Conservation (phyloP, 2,329 filamentous ascomycete genomes). For the Aplosporella prunicola region DNA sequence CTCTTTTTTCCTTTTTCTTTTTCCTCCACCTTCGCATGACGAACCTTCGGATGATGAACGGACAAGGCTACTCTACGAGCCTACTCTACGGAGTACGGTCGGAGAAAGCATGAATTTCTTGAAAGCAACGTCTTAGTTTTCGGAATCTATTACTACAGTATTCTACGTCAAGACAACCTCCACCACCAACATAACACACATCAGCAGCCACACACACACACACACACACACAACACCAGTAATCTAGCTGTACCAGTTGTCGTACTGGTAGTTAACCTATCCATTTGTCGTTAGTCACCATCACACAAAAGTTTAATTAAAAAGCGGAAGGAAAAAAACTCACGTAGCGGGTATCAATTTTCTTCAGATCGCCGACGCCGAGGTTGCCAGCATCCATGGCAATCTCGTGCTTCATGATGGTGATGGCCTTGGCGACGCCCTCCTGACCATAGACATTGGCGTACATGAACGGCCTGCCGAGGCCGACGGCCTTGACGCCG, state of each 20-base stretch:
- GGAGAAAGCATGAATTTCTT: too few species aligned
- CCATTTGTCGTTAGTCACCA: background rate
- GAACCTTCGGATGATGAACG: too few species aligned
- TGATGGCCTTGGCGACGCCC: slow-evolving; percentile 49
- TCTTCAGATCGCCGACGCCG: slow-evolving; percentile 22
- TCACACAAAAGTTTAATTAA: too few species aligned
- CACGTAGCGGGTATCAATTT: slow-evolving; percentile 14
- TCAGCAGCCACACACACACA: too few species aligned
- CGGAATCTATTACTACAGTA: too few species aligned
- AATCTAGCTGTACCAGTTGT: slow-evolving; percentile 5
- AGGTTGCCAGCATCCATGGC: slow-evolving; percentile 25
- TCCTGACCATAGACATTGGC: slow-evolving; percentile 48
- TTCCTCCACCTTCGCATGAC: too few species aligned
- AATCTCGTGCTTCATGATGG: slow-evolving; percentile 44
- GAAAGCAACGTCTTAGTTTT: too few species aligned
- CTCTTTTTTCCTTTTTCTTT: too few species aligned
- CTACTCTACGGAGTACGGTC: too few species aligned
- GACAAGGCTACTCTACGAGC: too few species aligned
- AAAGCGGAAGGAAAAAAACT: background rate
- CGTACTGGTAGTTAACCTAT: slow-evolving; percentile 2
- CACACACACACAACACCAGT: background rate
- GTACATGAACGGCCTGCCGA: slow-evolving; percentile 44
- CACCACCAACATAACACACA: too few species aligned
- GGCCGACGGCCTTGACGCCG: slow-evolving; percentile 32
- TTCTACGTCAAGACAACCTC: too few species aligned